Evolutionary conservation across 352 stramenopile species (phyloP).

Genomic region (Phytophthora sansomeana): DNA sequence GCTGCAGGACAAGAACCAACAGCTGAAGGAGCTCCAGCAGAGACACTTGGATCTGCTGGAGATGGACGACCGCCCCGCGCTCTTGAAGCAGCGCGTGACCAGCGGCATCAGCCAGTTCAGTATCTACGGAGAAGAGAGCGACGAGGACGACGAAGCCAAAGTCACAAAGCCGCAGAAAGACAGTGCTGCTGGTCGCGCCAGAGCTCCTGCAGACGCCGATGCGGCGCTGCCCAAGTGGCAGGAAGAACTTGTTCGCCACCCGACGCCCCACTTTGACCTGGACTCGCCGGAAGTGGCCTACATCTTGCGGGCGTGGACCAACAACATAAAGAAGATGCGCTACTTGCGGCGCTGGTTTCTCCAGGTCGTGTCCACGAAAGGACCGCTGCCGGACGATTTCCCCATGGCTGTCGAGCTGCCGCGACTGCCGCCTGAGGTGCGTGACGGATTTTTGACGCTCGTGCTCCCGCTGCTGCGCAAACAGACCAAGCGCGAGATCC

Average conservation of each 20-base stretch:
- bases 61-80: constrained; percentile 27
- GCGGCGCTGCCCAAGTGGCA: constrained; percentile 45
- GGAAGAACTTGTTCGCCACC: constrained; percentile 74
- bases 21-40: constrained; percentile 42
- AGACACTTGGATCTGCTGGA: constrained; percentile 45
- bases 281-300: constrained; percentile 82
- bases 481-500: constrained; percentile 69
- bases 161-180: constrained; percentile 10
- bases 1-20: constrained; percentile 30
- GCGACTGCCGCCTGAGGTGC: constrained; percentile 68
- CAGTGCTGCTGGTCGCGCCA: neutral
- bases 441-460: constrained; percentile 80
- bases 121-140: constrained; percentile 39
- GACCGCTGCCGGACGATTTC: constrained; percentile 55
- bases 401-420: constrained; percentile 75
- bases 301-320: constrained; percentile 69
- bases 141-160: constrained; percentile 34
- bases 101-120: constrained; percentile 38
- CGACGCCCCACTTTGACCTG: constrained; percentile 77
- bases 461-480: constrained; percentile 81
- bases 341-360: constrained; percentile 77
- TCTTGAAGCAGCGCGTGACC: constrained; percentile 27
- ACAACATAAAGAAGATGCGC: constrained; percentile 70
- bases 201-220: constrained; percentile 29
- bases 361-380: constrained; percentile 48